Conservation (phyloP, 2,329 filamentous ascomycete species). For the Hypoxylon sp. region DNA sequence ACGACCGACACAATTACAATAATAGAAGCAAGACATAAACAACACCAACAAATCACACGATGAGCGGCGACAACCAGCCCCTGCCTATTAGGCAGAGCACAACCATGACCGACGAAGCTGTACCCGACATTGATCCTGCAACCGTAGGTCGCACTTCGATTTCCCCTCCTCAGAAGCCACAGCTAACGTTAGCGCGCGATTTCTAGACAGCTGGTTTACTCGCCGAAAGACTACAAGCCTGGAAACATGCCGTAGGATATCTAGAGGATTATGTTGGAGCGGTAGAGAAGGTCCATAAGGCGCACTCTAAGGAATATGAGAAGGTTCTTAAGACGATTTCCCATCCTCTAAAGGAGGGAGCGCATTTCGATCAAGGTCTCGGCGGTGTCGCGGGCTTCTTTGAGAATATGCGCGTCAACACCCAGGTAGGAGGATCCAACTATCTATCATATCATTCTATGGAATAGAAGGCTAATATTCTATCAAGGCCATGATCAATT, state of each 20-base stretch:
- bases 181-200: conserved; percentile 10
- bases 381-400: conserved; percentile 90
- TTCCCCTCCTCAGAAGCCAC: conserved; percentile 9
- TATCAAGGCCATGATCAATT: conserved; percentile 75
- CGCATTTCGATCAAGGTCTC: conserved; percentile 92
- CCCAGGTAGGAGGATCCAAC: conserved; percentile 61
- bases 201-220: conserved; percentile 79
- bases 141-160: conserved; percentile 55
- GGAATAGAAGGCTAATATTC: conserved; percentile 26
- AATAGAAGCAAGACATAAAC: conserved; percentile 1
- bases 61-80: conserved; percentile 45
- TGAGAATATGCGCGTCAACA: conserved; percentile 93
- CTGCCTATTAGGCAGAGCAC: conserved; percentile 60
- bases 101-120: conserved; percentile 62
- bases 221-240: conserved; percentile 87
- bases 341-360: conserved; percentile 83
- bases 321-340: conserved; percentile 92
- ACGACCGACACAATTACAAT: conserved; percentile 4
- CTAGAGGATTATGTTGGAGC: conserved; percentile 88
- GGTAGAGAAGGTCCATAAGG: conserved; percentile 85
- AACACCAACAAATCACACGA: conserved; percentile 23
- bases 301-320: conserved; percentile 93
- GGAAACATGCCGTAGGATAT: conserved; percentile 93
- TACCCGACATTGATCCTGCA: conserved; percentile 66
- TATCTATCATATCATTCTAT: neutral